Base-by-base conservation (phyloP, 2,329 filamentous ascomycete species). In the Phaeosphaeria sp. region DNA sequence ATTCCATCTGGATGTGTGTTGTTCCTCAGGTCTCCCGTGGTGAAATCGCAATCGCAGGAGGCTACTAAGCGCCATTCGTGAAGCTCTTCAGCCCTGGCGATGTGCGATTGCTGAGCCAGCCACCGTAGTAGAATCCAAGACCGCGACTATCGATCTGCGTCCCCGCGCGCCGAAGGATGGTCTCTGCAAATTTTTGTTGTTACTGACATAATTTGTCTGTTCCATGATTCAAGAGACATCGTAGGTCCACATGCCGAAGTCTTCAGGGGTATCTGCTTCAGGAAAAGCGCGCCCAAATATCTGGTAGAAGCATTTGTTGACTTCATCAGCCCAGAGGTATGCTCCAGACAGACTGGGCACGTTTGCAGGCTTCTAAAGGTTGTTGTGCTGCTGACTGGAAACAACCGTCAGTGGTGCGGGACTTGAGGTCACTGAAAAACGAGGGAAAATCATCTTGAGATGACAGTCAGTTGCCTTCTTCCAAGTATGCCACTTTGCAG, bases 291-390 rank as follows among this genome's bases (percentile, higher is more conserved):
- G 87, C 11, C 87, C 87, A 65, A 84, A 89, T n/a, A n/a, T n/a
- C 1, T 87, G 78, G 68, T 87, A 89, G 50, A 90, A 82, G 44
- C 82, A 79, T 68, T 88, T 88, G 75, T 90, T 89, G 41, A 86
- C 79, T 23, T 82, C 77, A 68, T 89, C 87, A 7, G 81, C 78
- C 87, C 87, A 89, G 13, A 89, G 74, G 2, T 82, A 70, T 11
- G 81, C 81, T 23, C 82, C 79, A 44, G 76, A 74, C 7, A 83
- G 75, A 58, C 77, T 76, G 0, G 87, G 87, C n/a, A 89, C 79
- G 2, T 82, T 80, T 17, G 76, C 76, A 58, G 87, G 86, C 69
- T 89, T 89, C 39, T 82, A 83, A 9, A 89, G 77, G 55, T 88
- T 86, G 39, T 82, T 80, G 55, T 85, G 80, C 27, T 87, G 79